phyloP scores from a whole-genome alignment of 164 flowering plant species.

The Taxillus chinensis region DNA sequence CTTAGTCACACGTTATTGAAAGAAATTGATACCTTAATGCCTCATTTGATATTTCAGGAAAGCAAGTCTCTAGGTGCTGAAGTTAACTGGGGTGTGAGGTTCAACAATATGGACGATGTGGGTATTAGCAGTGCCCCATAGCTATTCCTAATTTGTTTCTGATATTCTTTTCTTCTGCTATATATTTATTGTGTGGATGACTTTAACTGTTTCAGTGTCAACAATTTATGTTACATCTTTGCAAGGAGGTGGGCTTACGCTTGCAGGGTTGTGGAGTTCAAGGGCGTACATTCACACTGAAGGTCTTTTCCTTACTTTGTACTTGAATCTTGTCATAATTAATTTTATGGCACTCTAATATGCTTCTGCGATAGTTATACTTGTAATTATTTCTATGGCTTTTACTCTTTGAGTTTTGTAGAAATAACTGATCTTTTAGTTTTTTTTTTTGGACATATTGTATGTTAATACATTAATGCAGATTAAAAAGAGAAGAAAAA shows the following conservation, averaged over 20 bases:
- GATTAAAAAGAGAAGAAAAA: constrained; percentile 81
- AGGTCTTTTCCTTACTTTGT: constrained; percentile 28
- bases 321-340: not conserved
- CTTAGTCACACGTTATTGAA: too few relatives aligned
- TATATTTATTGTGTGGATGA: constrained; percentile 3
- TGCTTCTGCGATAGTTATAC: not conserved
- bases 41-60: constrained; percentile 36
- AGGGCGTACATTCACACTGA: constrained; percentile 79
- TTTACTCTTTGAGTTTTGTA: too few relatives aligned
- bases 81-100: constrained; percentile 97
- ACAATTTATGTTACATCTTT: constrained; percentile 54
- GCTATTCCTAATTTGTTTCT: constrained; percentile 1
- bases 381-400: not conserved
- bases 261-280: constrained; percentile 75
- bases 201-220: constrained; percentile 34
- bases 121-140: constrained; percentile 16
- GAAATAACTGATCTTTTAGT: too few relatives aligned
- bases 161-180: not conserved
- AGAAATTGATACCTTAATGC: too few relatives aligned
- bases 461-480: constrained; percentile 12
- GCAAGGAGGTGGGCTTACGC: constrained; percentile 86
- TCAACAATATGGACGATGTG: constrained; percentile 72
- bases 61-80: constrained; percentile 95
- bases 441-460: too few relatives aligned
- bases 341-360: not conserved